Conservation (phyloP, 2,329 filamentous ascomycete species). For the Aspergillus uvarum region DNA sequence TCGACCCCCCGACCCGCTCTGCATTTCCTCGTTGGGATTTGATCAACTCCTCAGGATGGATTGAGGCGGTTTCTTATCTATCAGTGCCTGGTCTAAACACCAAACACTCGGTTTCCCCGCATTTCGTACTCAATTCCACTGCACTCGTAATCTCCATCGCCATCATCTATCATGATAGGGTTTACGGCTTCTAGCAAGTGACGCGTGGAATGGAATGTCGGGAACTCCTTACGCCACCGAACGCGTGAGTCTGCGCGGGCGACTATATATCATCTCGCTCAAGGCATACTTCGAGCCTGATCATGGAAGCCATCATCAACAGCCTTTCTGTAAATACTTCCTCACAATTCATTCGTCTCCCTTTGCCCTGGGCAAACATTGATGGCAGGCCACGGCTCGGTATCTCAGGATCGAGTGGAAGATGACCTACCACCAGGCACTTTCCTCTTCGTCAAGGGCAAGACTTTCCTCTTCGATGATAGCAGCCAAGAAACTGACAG, state of each 20-base stretch:
- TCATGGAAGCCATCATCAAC: not conserved
- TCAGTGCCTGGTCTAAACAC: not conserved
- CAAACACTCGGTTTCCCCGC: not conserved
- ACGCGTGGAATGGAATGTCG: not conserved
- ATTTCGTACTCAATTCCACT: not conserved
- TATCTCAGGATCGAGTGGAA: not conserved
- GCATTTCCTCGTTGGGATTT: not conserved
- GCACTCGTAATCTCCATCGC: not conserved
- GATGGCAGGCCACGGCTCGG: constrained; percentile 13
- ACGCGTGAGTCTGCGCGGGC: not conserved
- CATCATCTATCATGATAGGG: not conserved
- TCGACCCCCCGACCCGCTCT: constrained; percentile 16
- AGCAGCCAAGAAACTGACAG: not conserved
- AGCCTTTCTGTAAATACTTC: no score
- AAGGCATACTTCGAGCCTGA: not conserved
- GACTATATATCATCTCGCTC: not conserved
- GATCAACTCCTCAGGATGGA: not conserved
- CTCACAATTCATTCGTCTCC: no score
- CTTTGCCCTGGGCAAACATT: not conserved
- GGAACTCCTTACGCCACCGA: not conserved
- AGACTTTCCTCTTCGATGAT: not conserved
- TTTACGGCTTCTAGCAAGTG: not conserved
- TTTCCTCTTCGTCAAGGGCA: constrained; percentile 27
- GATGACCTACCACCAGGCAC: constrained; percentile 25
- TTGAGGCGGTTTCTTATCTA: not conserved